Conservation (phyloP, 331 rosid genomes). For the Prunus yedoensis region DNA sequence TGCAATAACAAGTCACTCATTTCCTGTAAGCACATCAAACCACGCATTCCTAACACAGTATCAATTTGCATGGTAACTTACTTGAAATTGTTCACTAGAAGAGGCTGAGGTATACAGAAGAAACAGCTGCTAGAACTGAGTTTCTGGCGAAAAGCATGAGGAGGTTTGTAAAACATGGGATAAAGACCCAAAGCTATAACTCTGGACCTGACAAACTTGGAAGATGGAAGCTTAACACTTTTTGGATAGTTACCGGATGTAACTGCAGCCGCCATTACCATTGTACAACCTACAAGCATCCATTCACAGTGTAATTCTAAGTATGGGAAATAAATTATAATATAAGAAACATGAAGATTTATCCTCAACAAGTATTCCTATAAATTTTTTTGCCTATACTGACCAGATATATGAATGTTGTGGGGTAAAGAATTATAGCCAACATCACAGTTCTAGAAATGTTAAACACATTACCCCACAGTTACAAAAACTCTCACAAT, state of each 20-base stretch:
- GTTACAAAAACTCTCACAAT: neutral
- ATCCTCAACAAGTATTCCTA: neutral
- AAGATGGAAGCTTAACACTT: slow-evolving; percentile 31
- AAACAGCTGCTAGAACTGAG: slow-evolving; percentile 32
- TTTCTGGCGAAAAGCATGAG: slow-evolving; percentile 23
- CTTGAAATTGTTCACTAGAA: slow-evolving; percentile 45
- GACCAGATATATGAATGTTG: neutral
- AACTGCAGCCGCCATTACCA: slow-evolving; percentile 36
- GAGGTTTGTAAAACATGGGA: slow-evolving; percentile 33
- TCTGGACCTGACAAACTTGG: slow-evolving; percentile 30
- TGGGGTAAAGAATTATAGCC: neutral
- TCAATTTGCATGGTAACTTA: slow-evolving; percentile 32
- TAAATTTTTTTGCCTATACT: neutral
- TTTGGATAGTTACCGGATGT: slow-evolving; percentile 24
- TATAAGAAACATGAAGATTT: neutral
- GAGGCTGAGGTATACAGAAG: slow-evolving; percentile 38
- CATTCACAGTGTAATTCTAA: neutral
- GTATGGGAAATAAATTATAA: neutral
- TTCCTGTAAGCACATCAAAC: neutral
- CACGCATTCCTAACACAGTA: neutral
- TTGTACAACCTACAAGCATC: slow-evolving; percentile 24
- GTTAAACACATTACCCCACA: neutral
- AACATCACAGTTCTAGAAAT: neutral
- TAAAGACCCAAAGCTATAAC: slow-evolving; percentile 26
- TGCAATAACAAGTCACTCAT: neutral